phyloP scores from a whole-genome alignment of 2,329 filamentous ascomycete genomes.

The Colletotrichum trifolii region DNA sequence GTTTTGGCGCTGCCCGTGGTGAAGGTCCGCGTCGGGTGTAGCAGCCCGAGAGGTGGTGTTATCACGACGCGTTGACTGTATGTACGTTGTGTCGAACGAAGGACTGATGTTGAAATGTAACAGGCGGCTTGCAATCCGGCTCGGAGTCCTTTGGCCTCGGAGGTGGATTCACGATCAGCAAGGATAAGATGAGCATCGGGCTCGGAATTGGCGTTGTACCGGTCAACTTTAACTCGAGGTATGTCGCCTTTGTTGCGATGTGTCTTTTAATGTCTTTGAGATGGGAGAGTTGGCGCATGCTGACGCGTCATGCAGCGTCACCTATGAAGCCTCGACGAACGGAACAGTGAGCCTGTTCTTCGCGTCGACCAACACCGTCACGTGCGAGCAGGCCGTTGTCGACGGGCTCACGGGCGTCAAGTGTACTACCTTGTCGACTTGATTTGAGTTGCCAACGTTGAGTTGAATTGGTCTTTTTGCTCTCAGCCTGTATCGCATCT shows the following conservation, averaged over 20 bases:
- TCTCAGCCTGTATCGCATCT: no score
- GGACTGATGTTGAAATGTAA: background rate
- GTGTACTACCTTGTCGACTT: constrained; percentile 18
- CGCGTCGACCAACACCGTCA: constrained; percentile 22
- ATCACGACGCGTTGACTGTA: no score
- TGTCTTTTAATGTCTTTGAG: fast-evolving
- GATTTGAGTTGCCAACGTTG: background rate
- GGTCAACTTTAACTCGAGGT: constrained; percentile 23
- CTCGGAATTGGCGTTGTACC: constrained; percentile 26
- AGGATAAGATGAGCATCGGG: constrained; percentile 30
- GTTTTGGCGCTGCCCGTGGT: background rate
- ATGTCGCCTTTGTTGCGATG: background rate
- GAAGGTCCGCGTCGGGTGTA: no score
- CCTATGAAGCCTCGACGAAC: constrained; percentile 26
- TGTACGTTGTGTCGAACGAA: background rate
- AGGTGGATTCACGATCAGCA: constrained; percentile 30
- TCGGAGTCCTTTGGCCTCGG: constrained; percentile 32
- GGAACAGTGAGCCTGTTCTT: constrained; percentile 24
- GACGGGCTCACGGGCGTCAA: constrained; percentile 29
- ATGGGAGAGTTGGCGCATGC: background rate
- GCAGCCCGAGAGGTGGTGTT: no score
- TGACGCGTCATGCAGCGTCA: constrained; percentile 4
- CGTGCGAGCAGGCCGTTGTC: constrained; percentile 30
- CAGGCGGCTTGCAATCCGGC: constrained; percentile 27
- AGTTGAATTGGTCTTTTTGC: no score